These are phyloP conservation scores for California macrophylla DNA, from an alignment of 441 rosid species.

Conservation along the genomic window DNA sequence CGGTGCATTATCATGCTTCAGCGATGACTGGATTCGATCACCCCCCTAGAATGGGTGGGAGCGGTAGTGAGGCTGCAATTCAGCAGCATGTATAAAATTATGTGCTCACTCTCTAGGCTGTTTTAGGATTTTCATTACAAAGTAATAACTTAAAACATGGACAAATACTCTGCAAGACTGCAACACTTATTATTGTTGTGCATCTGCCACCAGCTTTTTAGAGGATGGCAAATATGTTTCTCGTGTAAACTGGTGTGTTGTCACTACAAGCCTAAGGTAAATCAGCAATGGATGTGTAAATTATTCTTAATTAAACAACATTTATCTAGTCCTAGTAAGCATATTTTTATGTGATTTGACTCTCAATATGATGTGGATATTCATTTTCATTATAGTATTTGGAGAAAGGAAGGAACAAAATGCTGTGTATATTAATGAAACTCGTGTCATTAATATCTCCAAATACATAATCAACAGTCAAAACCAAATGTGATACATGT, in stretches of 20 bases:
- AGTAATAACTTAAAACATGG: slow-evolving; percentile 12
- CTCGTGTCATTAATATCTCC: neutral
- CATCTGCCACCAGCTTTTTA: slow-evolving; percentile 31
- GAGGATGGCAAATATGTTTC: slow-evolving; percentile 26
- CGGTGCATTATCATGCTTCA: slow-evolving; percentile 28
- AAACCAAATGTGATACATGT: neutral
- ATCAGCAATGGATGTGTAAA: slow-evolving; percentile 25
- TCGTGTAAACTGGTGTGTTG: slow-evolving; percentile 9
- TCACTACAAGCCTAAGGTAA: neutral
- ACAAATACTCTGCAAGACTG: neutral
- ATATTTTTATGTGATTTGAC: no score
- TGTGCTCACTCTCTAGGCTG: slow-evolving; percentile 14
- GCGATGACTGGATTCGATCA: slow-evolving; percentile 25
- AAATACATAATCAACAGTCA: neutral
- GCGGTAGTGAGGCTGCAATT: slow-evolving; percentile 22
- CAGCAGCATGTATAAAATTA: slow-evolving; percentile 33
- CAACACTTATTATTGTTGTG: slow-evolving; percentile 14
- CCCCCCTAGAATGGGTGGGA: slow-evolving; percentile 20
- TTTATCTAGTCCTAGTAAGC: no score
- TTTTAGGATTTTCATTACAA: slow-evolving; percentile 18
- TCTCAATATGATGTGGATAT: no score
- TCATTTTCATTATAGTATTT: no score
- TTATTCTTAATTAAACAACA: neutral
- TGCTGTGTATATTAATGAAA: no score
- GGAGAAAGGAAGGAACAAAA: no score